These are phyloP conservation scores for Pleoardoris graminearum DNA, from an alignment of 2,329 filamentous ascomycete species.

Conservation along the genomic window DNA sequence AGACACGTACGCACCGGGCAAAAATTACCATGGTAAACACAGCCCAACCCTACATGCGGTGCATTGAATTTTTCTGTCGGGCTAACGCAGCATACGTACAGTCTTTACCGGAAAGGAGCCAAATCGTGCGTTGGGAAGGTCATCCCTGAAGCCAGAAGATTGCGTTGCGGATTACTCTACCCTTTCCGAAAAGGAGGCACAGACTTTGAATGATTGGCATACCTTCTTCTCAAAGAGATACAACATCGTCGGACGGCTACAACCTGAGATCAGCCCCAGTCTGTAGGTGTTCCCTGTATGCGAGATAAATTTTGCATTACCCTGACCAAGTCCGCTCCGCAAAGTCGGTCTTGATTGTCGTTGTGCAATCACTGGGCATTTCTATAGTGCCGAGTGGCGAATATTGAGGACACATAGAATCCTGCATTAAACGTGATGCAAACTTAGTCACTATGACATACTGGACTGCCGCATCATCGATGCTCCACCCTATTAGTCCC, in stretches of 20 bases:
- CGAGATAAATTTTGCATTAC: neutral
- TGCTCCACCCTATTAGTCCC: no score
- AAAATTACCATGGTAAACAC: slow-evolving; percentile 78
- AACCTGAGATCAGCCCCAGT: slow-evolving; percentile 17
- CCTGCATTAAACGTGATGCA: no score
- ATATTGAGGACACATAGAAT: no score
- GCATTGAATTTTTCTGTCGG: neutral
- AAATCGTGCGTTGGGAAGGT: slow-evolving; percentile 85
- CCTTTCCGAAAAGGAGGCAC: slow-evolving; percentile 81
- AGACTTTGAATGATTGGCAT: slow-evolving; percentile 85
- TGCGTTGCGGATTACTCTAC: slow-evolving; percentile 80
- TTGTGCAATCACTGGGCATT: no score
- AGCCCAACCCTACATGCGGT: neutral
- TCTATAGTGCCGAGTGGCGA: no score
- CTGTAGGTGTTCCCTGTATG: neutral
- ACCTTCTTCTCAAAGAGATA: slow-evolving; percentile 98
- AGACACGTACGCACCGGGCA: slow-evolving; percentile 78
- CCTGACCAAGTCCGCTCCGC: neutral
- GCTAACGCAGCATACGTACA: slow-evolving; percentile 46
- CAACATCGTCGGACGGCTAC: slow-evolving; percentile 72
- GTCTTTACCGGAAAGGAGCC: slow-evolving; percentile 96
- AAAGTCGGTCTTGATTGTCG: neutral
- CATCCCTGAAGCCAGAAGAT: slow-evolving; percentile 83
- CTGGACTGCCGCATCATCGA: no score
- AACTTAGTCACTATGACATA: no score